phyloP scores from a whole-genome alignment of 768 basidiomycete species.

The Chlorophyllum brunneum region DNA sequence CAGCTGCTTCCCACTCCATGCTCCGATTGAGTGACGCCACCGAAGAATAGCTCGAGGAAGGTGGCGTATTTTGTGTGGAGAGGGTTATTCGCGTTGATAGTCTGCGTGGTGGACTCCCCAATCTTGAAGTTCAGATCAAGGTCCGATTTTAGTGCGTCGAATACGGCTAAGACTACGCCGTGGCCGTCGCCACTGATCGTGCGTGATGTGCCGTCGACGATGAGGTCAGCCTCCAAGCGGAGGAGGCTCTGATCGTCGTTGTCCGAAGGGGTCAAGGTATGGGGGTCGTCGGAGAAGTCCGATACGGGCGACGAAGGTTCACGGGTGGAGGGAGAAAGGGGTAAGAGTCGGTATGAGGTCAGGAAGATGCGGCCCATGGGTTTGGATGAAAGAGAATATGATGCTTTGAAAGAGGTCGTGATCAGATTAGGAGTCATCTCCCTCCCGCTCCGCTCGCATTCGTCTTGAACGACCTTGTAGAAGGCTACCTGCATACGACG shows the following conservation, averaged over 20 bases:
- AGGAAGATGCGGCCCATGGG: constrained; percentile 53
- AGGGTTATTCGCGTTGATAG: constrained; percentile 76
- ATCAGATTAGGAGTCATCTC: constrained; percentile 96
- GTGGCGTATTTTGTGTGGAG: constrained; percentile 82
- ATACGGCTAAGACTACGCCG: constrained; percentile 88
- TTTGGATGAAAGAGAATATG: constrained; percentile 77
- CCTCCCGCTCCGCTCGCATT: constrained; percentile 88
- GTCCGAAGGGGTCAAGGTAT: constrained; percentile 36
- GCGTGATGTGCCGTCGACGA: constrained; percentile 77
- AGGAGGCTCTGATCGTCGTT: constrained; percentile 64
- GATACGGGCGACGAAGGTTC: constrained; percentile 42
- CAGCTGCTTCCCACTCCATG: constrained; percentile 55
- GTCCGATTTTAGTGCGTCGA: constrained; percentile 80
- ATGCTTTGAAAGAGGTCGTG: constrained; percentile 75
- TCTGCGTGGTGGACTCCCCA: constrained; percentile 90
- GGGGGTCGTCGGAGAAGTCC: constrained; percentile 45
- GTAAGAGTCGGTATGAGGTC: constrained; percentile 49
- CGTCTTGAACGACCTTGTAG: constrained; percentile 87
- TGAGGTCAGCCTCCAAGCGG: constrained; percentile 80
- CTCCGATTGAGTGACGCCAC: constrained; percentile 62
- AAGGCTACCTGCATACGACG: constrained; percentile 94
- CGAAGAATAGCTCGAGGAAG: constrained; percentile 84
- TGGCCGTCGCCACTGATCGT: constrained; percentile 90
- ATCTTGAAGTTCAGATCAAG: constrained; percentile 79
- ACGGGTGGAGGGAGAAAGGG: constrained; percentile 34